phyloP scores from a whole-genome alignment of 2,329 filamentous ascomycete genomes.

The Aspergillus flavus region DNA sequence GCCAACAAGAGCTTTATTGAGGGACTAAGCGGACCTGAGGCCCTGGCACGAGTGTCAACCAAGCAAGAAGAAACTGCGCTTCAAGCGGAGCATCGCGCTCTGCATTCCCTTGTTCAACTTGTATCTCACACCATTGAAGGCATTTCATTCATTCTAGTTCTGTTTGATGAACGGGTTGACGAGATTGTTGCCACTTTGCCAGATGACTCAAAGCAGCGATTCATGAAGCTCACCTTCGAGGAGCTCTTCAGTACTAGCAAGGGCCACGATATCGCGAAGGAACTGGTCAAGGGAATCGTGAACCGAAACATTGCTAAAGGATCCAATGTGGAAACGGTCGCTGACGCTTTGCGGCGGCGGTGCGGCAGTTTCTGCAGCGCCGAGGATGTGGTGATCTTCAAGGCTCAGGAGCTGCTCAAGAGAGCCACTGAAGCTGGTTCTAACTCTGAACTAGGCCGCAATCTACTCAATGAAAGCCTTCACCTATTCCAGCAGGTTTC shows the following conservation, averaged over 20 bases:
- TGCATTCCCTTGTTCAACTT: conserved; percentile 81
- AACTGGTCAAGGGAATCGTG: conserved; percentile 95
- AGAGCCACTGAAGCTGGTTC: conserved; percentile 76
- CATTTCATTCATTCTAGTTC: conserved; percentile 90
- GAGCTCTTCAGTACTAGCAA: conserved; percentile 76
- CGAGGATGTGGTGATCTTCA: conserved; percentile 97
- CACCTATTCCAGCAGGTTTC: conserved; percentile 88
- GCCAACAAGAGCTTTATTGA: conserved; percentile 91
- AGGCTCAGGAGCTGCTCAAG: conserved; percentile 93
- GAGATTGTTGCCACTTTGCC: conserved; percentile 82
- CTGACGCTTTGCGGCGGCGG: conserved; percentile 85
- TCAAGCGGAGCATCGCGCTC: conserved; percentile 90
- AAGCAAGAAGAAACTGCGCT: conserved; percentile 90
- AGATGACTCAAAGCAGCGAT: conserved; percentile 67
- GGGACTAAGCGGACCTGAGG: conserved; percentile 86
- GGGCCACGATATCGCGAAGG: conserved; percentile 87
- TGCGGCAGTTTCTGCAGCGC: conserved; percentile 98
- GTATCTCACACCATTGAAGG: conserved; percentile 93
- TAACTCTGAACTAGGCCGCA: conserved; percentile 75
- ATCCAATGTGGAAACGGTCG: conserved; percentile 95
- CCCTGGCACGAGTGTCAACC: conserved; percentile 73
- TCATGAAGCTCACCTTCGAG: conserved; percentile 82
- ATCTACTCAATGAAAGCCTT: conserved; percentile 84
- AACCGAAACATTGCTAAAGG: conserved; percentile 97
- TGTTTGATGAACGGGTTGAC: conserved; percentile 90